Evolutionary conservation across 148 eudicot genomes (phyloP), one percentile per base, ranked within the genome.

Genomic region (Rhododendron molle): DNA sequence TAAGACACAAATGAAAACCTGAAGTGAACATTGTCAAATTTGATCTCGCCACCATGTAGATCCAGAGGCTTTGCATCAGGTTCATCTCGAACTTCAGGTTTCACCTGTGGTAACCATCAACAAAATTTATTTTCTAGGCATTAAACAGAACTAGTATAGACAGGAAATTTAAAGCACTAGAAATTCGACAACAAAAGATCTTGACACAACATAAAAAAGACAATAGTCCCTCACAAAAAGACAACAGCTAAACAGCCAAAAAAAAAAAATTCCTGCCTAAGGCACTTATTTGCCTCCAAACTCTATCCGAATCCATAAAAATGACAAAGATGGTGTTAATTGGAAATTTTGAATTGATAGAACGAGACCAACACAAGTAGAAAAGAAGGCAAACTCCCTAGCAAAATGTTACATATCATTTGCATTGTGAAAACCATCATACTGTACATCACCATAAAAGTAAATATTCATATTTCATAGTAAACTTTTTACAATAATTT

Each of bases 1-100:
- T 12, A 58, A 81, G 58, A 20, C 77, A 80, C 40, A 50, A 78
- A 73, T 71, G 7, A 56, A 50, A 67, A 96, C 99, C 99, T 95
- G 95, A 95, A 96, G 81, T 96, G 93, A 72, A 95, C 98, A 81
- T 95, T 83, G 65, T 94, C 90, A 89, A 96, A 95, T 88, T 94
- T 88, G 88, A 96, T 93, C 84, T 89, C 89, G 80, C 98, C 97
- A 58, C 98, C 97, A 54, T 49, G 86, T 72, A 96, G 85, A 83
- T 90, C 88, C 93, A 96, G 88, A 89, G 96, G 92, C 86, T 94
- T 92, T 83, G 97, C 95, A 87, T 86, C 88, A 86, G 89, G 90
- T 30, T 88, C 90, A 88, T 96, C 97, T 77, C 88, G 91, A 83
- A 96, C 90, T 71, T 95, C 96, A 87, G 96, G 83, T 85, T 87